Evolutionary conservation across 164 flowering plant genomes (phyloP).

Genomic region (Saururus chinensis): DNA sequence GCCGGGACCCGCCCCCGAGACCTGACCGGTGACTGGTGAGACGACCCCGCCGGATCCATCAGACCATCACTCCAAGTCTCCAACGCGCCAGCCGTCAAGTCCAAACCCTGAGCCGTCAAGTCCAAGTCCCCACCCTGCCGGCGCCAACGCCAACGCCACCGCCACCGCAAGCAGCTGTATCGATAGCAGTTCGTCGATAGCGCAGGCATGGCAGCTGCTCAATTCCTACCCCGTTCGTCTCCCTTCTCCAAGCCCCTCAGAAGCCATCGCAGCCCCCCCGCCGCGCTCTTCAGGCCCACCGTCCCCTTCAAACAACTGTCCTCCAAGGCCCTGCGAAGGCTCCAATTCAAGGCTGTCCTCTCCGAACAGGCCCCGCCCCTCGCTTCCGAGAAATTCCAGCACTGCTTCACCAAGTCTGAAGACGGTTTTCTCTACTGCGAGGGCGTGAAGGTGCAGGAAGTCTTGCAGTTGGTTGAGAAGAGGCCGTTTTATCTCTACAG

Average conservation of each 20-base stretch:
- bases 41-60: too few species aligned
- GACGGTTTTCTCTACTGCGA: conserved; percentile 87
- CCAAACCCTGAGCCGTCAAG: too few species aligned
- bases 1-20: too few species aligned
- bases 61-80: too few species aligned
- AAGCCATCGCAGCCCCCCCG: conserved; percentile 3
- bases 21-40: too few species aligned
- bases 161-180: too few species aligned
- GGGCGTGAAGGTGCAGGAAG: conserved; percentile 52
- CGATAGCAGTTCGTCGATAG: too few species aligned
- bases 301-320: conserved; percentile 12
- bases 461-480: conserved; percentile 57
- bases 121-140: too few species aligned
- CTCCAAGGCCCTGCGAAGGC: conserved; percentile 11
- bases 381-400: conserved; percentile 29
- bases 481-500: conserved; percentile 88
- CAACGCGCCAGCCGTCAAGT: too few species aligned
- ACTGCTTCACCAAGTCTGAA: conserved; percentile 65
- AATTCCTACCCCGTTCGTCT: conserved; percentile 24
- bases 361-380: conserved; percentile 24
- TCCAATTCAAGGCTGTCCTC: conserved; percentile 24
- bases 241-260: conserved; percentile 18
- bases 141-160: neutral
- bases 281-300: conserved; percentile 9
- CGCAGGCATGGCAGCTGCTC: conserved; percentile 34